Evolutionary conservation across 164 flowering plant species (phyloP), one percentile per base, ranked within the genome.

Genomic region (Vitis riparia): DNA sequence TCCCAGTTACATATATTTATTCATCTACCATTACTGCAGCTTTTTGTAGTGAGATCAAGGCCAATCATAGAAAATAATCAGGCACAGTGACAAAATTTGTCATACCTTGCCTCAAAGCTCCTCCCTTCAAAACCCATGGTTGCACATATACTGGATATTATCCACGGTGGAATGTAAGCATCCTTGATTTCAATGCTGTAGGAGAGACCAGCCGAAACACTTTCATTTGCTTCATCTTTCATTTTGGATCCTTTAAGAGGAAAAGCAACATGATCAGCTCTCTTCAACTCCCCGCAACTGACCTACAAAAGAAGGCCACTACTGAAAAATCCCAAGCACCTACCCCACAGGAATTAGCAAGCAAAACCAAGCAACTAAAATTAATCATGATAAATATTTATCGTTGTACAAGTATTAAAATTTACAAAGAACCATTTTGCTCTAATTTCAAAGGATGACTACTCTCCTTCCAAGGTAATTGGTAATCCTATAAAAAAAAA

Each of bases 31-130:
- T 17, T 17, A 17, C 17, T 17, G 17, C 17, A 17, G 17, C 17
- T 0, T 32, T 32, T 32, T 32, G 37, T 1, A 3, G 37, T 32
- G 37, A 32, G 37, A 32, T 32, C 37, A 32, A 3, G 0, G 37
- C 6, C 2, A 47, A 23, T n/a, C 15, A 16, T 3, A 69, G 11
- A 30, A 61, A 15, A 16, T 59, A 11, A 17, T 2, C 19, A 8
- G n/a, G 29, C 13, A 52, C 17, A 23, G 55, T 17, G 19, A 15
- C 11, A 29, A 69, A 63, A 17, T n/a, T 1, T 3, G n/a, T 8
- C 23, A 66, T 81, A 93, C 99, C 99, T 87, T 53, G 93, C 93
- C 68, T 92, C 95, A 74, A 92, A 96, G 76, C 79, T 82, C 65
- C 61, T 80, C 60, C 81, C 88, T 44, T 84, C 83, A 65, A 86